Evolutionary conservation across 108 stramenopile genomes (phyloP).

Genomic region (Stephanodiscus minutulus): DNA sequence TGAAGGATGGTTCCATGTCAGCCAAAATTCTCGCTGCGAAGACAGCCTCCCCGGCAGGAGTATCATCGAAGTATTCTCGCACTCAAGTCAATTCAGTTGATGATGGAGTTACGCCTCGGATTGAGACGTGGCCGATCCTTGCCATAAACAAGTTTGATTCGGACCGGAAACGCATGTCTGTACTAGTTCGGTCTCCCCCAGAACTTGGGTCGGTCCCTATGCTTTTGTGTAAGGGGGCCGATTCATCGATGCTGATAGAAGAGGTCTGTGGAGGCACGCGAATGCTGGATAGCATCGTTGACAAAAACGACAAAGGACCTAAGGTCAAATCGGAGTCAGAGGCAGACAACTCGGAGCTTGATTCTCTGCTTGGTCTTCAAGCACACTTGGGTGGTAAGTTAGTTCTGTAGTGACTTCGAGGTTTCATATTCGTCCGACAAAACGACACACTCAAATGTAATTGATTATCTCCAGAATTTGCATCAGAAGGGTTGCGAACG

Average conservation of each 20-base stretch:
- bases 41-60: slow-evolving; percentile 31
- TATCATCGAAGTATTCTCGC: slow-evolving; percentile 25
- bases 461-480: slow-evolving; percentile 62
- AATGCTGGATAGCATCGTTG: slow-evolving; percentile 18
- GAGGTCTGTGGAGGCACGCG: slow-evolving; percentile 54
- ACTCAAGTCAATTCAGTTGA: slow-evolving; percentile 13
- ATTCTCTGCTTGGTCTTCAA: slow-evolving; percentile 69
- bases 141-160: slow-evolving; percentile 96
- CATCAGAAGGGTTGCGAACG: slow-evolving; percentile 92
- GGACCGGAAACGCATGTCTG: slow-evolving; percentile 94
- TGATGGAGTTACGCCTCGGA: slow-evolving; percentile 19
- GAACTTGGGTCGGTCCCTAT: slow-evolving; percentile 75
- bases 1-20: slow-evolving; percentile 58
- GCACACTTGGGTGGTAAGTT: slow-evolving; percentile 76
- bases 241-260: slow-evolving; percentile 85
- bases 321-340: slow-evolving; percentile 13
- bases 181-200: slow-evolving; percentile 82
- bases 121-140: slow-evolving; percentile 83
- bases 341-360: slow-evolving; percentile 56
- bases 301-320: slow-evolving; percentile 8
- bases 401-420: neutral
- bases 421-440: neutral
- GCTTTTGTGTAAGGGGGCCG: slow-evolving; percentile 92
- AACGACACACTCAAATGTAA: neutral
- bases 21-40: slow-evolving; percentile 59